phyloP scores from a whole-genome alignment of 805 yeast species.

The Middelhovenomyces tepae region DNA sequence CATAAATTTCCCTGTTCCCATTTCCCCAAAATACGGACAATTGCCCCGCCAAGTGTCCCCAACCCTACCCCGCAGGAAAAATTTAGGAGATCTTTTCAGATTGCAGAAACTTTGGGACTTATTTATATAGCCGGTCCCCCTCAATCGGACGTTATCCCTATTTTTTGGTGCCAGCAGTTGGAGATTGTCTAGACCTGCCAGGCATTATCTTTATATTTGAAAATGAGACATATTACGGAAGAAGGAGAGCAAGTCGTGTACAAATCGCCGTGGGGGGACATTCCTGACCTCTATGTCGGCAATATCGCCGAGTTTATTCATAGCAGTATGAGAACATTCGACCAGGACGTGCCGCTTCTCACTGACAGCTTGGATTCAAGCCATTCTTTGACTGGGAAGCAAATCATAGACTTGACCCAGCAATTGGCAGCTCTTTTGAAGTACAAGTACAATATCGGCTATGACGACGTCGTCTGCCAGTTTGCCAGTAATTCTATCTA shows the following conservation, averaged over 20 bases:
- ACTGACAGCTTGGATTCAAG: constrained; percentile 7
- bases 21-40: too few species aligned
- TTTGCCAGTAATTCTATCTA: constrained; percentile 20
- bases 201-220: too few species aligned
- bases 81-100: too few species aligned
- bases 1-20: too few species aligned
- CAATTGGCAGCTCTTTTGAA: constrained; percentile 14
- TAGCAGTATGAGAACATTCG: too few species aligned
- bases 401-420: constrained; percentile 10
- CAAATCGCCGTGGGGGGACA: constrained; percentile 15
- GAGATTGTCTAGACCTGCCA: too few species aligned
- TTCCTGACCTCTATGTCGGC: constrained; percentile 12
- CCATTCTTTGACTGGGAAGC: not conserved
- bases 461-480: constrained; percentile 22
- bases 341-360: constrained; percentile 7
- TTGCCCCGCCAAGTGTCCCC: constrained; percentile 9
- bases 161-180: too few species aligned
- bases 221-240: too few species aligned
- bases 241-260: too few species aligned
- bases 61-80: constrained; percentile 22
- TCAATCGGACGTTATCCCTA: too few species aligned
- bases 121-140: too few species aligned
- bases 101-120: too few species aligned
- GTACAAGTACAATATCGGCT: constrained; percentile 12
- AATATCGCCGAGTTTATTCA: constrained; percentile 15